phyloP scores from a whole-genome alignment of 495 filamentous ascomycete species.

The Friedmanniomyces simplex region DNA sequence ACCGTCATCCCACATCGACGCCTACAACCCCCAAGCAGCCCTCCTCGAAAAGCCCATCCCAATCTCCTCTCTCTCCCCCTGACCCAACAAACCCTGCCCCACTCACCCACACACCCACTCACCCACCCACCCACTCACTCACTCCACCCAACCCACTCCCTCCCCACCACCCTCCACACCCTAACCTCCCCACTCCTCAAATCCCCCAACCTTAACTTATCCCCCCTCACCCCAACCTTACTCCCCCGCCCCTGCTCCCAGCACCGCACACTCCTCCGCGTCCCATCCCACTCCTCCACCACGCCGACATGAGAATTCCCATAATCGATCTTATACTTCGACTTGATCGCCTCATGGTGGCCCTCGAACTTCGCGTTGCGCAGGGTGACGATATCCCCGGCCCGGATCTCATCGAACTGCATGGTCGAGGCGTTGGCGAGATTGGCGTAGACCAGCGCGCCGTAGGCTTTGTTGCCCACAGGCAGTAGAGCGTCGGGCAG shows the following conservation, averaged over 20 bases:
- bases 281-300: slow-evolving; percentile 98
- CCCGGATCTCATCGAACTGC: slow-evolving; percentile 86
- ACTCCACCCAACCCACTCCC: slow-evolving; percentile 84
- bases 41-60: no score
- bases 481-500: slow-evolving; percentile 66
- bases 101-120: no score
- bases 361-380: slow-evolving; percentile 93
- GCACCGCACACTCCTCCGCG: slow-evolving; percentile 91
- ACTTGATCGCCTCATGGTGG: slow-evolving; percentile 87
- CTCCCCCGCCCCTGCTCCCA: slow-evolving; percentile 95
- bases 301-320: slow-evolving; percentile 87
- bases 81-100: no score
- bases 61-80: no score
- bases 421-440: slow-evolving; percentile 83
- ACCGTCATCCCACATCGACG: no score
- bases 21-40: no score
- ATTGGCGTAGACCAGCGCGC: slow-evolving; percentile 86
- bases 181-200: slow-evolving; percentile 89
- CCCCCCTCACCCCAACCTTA: slow-evolving; percentile 75
- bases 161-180: slow-evolving; percentile 91
- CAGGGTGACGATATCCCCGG: slow-evolving; percentile 87
- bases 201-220: slow-evolving; percentile 89
- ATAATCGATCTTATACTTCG: slow-evolving; percentile 82
- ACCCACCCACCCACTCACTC: background rate
- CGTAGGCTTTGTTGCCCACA: slow-evolving; percentile 77